Percentiles rank a stretch among this genome's conserved stretches.
Conservation (phyloP, 345 rosid species). For the Orychophragmus violaceus region DNA sequence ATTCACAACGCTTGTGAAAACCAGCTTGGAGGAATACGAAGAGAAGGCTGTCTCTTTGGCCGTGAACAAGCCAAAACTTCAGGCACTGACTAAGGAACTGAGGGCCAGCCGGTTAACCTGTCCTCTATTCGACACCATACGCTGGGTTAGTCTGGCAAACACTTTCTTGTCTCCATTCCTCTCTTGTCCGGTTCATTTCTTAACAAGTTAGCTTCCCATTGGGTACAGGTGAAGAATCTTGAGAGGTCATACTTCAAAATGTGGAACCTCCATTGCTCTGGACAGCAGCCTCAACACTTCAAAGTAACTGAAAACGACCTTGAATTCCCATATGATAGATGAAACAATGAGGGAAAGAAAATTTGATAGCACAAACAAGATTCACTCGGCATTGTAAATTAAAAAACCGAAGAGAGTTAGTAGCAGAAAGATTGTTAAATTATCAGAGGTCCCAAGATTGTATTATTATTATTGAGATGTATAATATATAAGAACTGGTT, state of each 20-base stretch:
- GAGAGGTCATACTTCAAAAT: slow-evolving; percentile 87
- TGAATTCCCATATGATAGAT: slow-evolving; percentile 66
- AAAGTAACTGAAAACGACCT: slow-evolving; percentile 70
- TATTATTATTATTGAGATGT: slow-evolving; percentile 1
- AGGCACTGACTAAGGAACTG: slow-evolving; percentile 59
- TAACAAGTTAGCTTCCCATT: neutral
- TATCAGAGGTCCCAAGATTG: neutral
- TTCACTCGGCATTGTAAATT: slow-evolving; percentile 35
- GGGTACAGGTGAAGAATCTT: slow-evolving; percentile 72
- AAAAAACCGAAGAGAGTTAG: slow-evolving; percentile 31
- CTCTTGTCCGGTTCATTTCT: neutral
- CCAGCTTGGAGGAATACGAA: slow-evolving; percentile 88
- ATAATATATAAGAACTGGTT: neutral
- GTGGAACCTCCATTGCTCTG: slow-evolving; percentile 83
- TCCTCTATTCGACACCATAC: slow-evolving; percentile 85
- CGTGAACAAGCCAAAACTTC: slow-evolving; percentile 56
- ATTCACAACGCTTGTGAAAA: neutral
- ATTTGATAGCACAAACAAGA: neutral
- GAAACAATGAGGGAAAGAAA: slow-evolving; percentile 8
- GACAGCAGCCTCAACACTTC: slow-evolving; percentile 74
- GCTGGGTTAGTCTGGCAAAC: slow-evolving; percentile 66
- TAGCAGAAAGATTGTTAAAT: slow-evolving; percentile 18
- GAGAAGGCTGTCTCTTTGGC: slow-evolving; percentile 88
- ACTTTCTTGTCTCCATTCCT: neutral
- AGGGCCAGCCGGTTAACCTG: slow-evolving; percentile 69